Evolutionary conservation across 2,329 filamentous ascomycete species (phyloP), one percentile per base, ranked within the genome.

Genomic region (Curvularia hawaiiensis): DNA sequence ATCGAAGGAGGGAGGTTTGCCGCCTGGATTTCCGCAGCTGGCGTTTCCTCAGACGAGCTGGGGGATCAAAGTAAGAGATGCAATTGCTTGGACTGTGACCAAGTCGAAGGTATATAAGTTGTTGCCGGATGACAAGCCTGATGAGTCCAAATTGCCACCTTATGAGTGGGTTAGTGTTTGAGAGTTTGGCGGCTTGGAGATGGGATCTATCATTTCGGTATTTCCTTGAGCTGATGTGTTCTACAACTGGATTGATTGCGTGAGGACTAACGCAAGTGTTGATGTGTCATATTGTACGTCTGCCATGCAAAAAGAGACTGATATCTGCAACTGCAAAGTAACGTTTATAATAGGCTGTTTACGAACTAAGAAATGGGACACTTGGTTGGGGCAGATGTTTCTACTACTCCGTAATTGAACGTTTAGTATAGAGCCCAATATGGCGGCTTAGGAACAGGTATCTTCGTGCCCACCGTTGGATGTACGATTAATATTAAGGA

Each of bases 41-140:
- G 63, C 65, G 9, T 69, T 66, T 58, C 75, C 73, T 12, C 71
- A 75, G 61, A 72, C 68, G 1, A 40, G 30, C n/a, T 71, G 63
- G 68, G 73, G 69, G 4, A 41, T 75, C 3, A 49, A 58, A 40
- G 9, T 72, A n/a, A 31, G 55, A 20, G 52, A 61, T 31, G 8
- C 33, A 1, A 18, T 46, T 14, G 20, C 50, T 5, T 57, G 53
- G 58, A n/a, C 56, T 1, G 35, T 59, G 11, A 41, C 38, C 20
- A 62, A 57, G 46, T 57, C 50, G 1, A 54, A 39, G 40, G 47
- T 44, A 24, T 54, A 62, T 20, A 62, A 57, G 30, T 20, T 62
- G 14, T 18, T 58, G 9, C 46, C 50, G 4, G 9, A 2, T 4
- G 60, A 58, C 8, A 35, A 47, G 31, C 43, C 31, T 12, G 39